These are phyloP conservation scores for Lineolata rhizophorae DNA, from an alignment of 495 filamentous ascomycete species.

Conservation along the genomic window DNA sequence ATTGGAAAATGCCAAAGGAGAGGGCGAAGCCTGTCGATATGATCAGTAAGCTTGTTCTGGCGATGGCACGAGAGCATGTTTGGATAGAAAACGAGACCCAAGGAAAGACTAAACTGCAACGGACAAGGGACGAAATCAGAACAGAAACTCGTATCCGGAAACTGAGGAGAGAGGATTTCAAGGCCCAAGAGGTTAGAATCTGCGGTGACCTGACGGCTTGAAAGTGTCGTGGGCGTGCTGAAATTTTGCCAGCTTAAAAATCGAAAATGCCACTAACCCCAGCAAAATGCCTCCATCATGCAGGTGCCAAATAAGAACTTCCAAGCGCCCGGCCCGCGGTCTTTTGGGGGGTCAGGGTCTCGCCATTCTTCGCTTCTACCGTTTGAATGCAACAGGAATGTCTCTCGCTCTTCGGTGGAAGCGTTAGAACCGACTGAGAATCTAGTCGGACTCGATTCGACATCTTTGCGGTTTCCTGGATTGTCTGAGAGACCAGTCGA, in stretches of 20 bases:
- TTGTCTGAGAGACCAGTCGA: too few species aligned
- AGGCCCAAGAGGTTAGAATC: too few species aligned
- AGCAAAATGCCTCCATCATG: slow-evolving; percentile 2
- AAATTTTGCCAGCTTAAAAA: not conserved
- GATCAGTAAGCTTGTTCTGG: not conserved
- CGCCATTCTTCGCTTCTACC: too few species aligned
- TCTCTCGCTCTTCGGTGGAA: too few species aligned
- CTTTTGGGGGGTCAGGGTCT: slow-evolving; percentile 2
- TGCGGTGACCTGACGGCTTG: too few species aligned
- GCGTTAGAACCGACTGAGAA: too few species aligned
- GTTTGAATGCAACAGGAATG: too few species aligned
- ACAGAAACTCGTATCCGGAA: not conserved
- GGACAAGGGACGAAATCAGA: not conserved
- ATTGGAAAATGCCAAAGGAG: slow-evolving; percentile 14
- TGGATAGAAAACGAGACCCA: not conserved
- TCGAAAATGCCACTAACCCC: slow-evolving; percentile 2
- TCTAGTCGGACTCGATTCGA: too few species aligned
- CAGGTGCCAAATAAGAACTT: slow-evolving; percentile 3
- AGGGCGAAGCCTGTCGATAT: slow-evolving; percentile 8
- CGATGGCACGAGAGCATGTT: not conserved
- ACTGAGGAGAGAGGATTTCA: too few species aligned
- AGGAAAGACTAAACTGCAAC: too few species aligned
- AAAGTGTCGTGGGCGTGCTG: too few species aligned
- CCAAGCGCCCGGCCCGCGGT: slow-evolving; percentile 3
- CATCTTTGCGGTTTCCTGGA: too few species aligned